phyloP scores from a whole-genome alignment of 1,284 basidiomycete genomes.

The Microbotryum intermedium region DNA sequence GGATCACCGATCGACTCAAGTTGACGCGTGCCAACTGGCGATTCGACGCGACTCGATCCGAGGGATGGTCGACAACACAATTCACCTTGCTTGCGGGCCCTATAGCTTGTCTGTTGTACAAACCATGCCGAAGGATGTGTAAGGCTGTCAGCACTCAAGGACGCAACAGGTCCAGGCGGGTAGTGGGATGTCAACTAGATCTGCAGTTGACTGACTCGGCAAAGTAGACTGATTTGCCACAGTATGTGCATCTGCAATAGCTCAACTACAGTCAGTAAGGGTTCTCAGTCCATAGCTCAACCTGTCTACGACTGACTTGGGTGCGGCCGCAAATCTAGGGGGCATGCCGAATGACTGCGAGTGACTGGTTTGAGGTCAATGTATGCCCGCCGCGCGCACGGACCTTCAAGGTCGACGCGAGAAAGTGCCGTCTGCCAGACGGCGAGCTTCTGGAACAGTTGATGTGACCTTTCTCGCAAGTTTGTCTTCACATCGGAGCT shows the following conservation, averaged over 20 bases:
- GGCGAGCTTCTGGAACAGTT: too few relatives aligned
- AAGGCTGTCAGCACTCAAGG: neutral
- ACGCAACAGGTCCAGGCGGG: neutral
- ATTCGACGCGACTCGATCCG: neutral
- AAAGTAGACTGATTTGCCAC: conserved; percentile 40
- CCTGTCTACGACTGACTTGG: neutral
- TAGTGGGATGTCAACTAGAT: neutral
- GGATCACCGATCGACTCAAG: neutral
- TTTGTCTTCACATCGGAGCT: too few relatives aligned
- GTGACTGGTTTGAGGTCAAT: too few relatives aligned
- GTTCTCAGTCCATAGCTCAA: neutral
- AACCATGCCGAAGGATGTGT: neutral
- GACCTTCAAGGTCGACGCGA: too few relatives aligned
- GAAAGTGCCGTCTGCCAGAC: too few relatives aligned
- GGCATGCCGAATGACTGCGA: neutral
- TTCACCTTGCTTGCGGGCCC: conserved; percentile 41
- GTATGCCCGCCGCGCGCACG: too few relatives aligned
- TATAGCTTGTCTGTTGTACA: conserved; percentile 32
- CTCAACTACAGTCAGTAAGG: neutral
- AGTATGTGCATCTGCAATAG: conserved; percentile 35
- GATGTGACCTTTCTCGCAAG: too few relatives aligned
- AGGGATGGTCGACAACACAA: neutral
- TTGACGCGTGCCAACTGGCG: neutral
- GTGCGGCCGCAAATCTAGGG: neutral
- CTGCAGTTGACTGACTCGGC: conserved; percentile 34